Evolutionary conservation across 805 yeast genomes (phyloP).

Genomic region (Candida caryicola): DNA sequence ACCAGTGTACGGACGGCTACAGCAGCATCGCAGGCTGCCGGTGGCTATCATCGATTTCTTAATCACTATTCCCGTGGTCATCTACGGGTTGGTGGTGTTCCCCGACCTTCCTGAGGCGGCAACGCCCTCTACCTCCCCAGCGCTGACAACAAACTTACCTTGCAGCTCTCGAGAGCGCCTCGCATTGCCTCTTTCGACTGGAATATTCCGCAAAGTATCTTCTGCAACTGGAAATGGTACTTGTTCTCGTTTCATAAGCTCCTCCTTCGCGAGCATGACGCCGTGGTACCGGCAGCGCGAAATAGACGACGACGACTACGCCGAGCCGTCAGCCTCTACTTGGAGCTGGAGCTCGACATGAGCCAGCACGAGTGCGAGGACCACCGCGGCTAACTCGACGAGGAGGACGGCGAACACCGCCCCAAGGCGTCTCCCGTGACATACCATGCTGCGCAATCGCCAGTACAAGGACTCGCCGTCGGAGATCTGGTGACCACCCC

Average conservation of each 20-base stretch:
- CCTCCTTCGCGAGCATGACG: constrained; percentile 48
- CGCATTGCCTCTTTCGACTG: constrained; percentile 25
- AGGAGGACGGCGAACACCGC: constrained; percentile 7
- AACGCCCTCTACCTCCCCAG: constrained; percentile 36
- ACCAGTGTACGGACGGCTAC: constrained; percentile 42
- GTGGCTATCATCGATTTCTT: constrained; percentile 52
- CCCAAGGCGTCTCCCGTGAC: constrained; percentile 19
- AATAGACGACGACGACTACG: no score
- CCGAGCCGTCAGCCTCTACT: constrained; percentile 32
- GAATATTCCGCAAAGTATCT: constrained; percentile 35
- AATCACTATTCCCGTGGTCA: constrained; percentile 54
- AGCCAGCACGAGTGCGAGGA: constrained; percentile 8
- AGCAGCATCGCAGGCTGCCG: constrained; percentile 49
- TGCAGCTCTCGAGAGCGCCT: constrained; percentile 21
- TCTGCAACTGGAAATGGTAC: constrained; percentile 58
- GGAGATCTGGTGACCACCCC: constrained; percentile 27
- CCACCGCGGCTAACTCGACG: constrained; percentile 11
- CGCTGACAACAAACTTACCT: constrained; percentile 41
- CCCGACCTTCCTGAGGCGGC: constrained; percentile 55
- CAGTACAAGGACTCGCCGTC: constrained; percentile 24
- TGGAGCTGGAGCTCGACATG: constrained; percentile 17
- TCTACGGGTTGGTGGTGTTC: constrained; percentile 55
- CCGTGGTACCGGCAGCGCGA: no score
- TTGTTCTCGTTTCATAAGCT: constrained; percentile 51
- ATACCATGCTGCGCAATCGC: constrained; percentile 24